These are phyloP conservation scores for Yamadazyma siamensis DNA, from an alignment of 1,139 yeast genomes.

Conservation along the genomic window DNA sequence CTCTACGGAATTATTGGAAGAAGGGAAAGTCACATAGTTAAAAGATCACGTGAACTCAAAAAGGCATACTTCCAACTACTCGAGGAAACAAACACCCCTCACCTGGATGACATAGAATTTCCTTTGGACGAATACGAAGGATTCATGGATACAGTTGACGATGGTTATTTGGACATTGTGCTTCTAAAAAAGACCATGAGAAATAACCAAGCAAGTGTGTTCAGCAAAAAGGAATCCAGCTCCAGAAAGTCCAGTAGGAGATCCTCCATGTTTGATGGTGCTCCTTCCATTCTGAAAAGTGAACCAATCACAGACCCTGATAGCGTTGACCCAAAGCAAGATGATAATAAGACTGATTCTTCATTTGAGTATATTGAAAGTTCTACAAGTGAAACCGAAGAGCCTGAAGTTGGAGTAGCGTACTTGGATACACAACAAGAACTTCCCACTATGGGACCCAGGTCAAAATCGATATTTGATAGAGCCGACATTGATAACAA, in stretches of 20 bases:
- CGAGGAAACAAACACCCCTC: slow-evolving; percentile 20
- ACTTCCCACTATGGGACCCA: slow-evolving; percentile 24
- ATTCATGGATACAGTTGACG: slow-evolving; percentile 62
- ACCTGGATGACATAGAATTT: slow-evolving; percentile 25
- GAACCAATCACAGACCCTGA: neutral
- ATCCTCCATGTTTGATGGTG: slow-evolving; percentile 8
- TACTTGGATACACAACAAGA: slow-evolving; percentile 26
- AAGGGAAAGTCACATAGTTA: slow-evolving; percentile 52
- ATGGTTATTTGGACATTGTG: slow-evolving; percentile 59
- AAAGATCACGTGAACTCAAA: slow-evolving; percentile 36
- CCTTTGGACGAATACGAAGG: slow-evolving; percentile 68
- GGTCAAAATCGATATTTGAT: slow-evolving; percentile 38
- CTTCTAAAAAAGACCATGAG: slow-evolving; percentile 43
- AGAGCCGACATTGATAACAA: slow-evolving; percentile 17
- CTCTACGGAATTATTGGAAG: slow-evolving; percentile 66
- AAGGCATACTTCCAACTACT: slow-evolving; percentile 24
- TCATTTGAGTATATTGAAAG: slow-evolving; percentile 9
- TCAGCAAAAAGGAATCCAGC: slow-evolving; percentile 1
- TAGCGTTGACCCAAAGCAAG: slow-evolving; percentile 3
- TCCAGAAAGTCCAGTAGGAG: slow-evolving; percentile 8
- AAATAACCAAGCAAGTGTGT: slow-evolving; percentile 3
- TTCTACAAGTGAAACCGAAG: slow-evolving; percentile 11
- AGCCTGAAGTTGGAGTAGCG: slow-evolving; percentile 19
- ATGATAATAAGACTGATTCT: slow-evolving; percentile 2
- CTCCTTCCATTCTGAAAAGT: slow-evolving; percentile 9